Conservation (phyloP, 2,329 filamentous ascomycete species). For the Lecanicillium sp. region DNA sequence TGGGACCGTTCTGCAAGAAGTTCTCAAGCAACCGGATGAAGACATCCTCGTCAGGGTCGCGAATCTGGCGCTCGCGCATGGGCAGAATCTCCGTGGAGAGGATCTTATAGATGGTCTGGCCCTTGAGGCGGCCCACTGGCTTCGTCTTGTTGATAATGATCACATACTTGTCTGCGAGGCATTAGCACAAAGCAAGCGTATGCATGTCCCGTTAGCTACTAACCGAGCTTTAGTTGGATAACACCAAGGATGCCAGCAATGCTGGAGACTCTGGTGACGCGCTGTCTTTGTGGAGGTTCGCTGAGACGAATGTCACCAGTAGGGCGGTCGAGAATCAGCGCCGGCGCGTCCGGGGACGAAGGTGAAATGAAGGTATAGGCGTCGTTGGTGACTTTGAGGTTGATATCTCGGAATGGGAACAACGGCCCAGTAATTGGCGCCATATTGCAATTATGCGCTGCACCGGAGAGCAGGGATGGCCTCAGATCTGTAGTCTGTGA, state of each 20-base stretch:
- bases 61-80: conserved; percentile 82
- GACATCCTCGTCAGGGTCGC: conserved; percentile 88
- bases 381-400: conserved; percentile 83
- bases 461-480: not conserved
- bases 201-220: conserved; percentile 19
- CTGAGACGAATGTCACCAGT: conserved; percentile 83
- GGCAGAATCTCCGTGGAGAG: conserved; percentile 87
- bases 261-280: conserved; percentile 69
- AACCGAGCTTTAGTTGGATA: conserved; percentile 88
- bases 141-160: conserved; percentile 93
- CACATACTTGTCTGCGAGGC: conserved; percentile 73
- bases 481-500: too few relatives aligned
- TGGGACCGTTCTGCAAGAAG: conserved; percentile 73
- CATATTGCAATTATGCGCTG: conserved; percentile 20
- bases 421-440: conserved; percentile 27
- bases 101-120: conserved; percentile 94
- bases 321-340: conserved; percentile 82
- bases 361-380: conserved; percentile 96
- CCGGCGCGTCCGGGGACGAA: conserved; percentile 81
- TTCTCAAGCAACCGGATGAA: conserved; percentile 78
- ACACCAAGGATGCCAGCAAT: conserved; percentile 92
- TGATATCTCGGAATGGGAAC: conserved; percentile 89
- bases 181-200: too few relatives aligned
- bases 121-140: conserved; percentile 83
- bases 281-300: conserved; percentile 71